A percentile compares a stretch with the other conserved stretches of the same genome.
These are phyloP conservation scores for Fusarium udum DNA, from an alignment of 2,329 filamentous ascomycete genomes.

Conservation along the genomic window DNA sequence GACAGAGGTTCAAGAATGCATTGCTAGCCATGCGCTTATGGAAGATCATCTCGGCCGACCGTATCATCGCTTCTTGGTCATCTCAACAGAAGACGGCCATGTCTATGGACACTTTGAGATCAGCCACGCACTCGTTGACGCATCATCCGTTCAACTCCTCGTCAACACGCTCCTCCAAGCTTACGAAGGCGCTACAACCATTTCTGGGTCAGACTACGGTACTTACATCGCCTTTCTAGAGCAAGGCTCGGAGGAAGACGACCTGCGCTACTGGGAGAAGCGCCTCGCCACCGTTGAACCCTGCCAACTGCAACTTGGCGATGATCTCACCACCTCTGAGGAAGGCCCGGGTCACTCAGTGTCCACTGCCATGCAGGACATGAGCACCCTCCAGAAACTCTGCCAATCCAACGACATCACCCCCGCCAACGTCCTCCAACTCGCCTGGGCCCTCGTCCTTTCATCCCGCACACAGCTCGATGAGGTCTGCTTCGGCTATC, in stretches of 20 bases:
- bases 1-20: rapidly evolving
- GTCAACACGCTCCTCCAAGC: not conserved
- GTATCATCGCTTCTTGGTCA: not conserved
- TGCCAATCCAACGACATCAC: not conserved
- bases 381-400: not conserved
- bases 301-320: not conserved
- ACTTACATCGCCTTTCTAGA: not conserved
- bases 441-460: not conserved
- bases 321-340: not conserved
- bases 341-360: not conserved
- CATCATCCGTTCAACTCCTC: not conserved
- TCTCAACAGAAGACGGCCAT: not conserved
- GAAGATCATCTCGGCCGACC: not conserved
- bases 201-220: not conserved
- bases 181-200: rapidly evolving
- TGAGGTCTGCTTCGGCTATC: not conserved
- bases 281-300: rapidly evolving
- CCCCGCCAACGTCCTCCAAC: not conserved
- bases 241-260: not conserved
- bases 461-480: not conserved
- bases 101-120: not conserved
- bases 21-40: not conserved
- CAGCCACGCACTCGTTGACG: not conserved
- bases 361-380: not conserved
- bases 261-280: not conserved